These are phyloP conservation scores for Termitomyces titanicus DNA, from an alignment of 768 basidiomycete species.

Conservation along the genomic window DNA sequence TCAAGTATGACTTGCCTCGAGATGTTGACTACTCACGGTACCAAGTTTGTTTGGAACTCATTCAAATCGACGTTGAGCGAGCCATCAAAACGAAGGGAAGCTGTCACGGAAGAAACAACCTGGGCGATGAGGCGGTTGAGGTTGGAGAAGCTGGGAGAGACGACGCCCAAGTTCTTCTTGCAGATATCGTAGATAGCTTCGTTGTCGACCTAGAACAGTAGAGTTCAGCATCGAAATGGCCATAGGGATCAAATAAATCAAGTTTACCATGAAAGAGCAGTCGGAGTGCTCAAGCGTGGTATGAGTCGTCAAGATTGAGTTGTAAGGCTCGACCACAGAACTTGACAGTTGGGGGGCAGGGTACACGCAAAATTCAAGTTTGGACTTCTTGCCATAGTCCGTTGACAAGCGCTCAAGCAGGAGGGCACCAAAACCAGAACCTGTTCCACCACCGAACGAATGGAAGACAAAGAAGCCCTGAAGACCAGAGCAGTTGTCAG, in stretches of 20 bases:
- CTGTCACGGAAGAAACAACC: slow-evolving; percentile 97
- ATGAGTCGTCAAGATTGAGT: slow-evolving; percentile 96
- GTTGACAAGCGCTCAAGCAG: slow-evolving; percentile 95
- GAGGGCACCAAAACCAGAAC: slow-evolving; percentile 98
- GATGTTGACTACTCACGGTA: slow-evolving; percentile 63
- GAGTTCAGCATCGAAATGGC: slow-evolving; percentile 1
- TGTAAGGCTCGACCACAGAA: slow-evolving; percentile 99
- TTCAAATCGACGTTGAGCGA: slow-evolving; percentile 96
- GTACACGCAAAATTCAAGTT: slow-evolving; percentile 98
- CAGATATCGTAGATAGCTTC: slow-evolving; percentile 99
- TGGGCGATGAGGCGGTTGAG: slow-evolving; percentile 96
- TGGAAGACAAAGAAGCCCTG: slow-evolving; percentile 99
- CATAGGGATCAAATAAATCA: neutral
- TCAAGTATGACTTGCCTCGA: neutral
- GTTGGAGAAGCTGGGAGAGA: slow-evolving; percentile 87
- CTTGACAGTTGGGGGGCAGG: slow-evolving; percentile 92
- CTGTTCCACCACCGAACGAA: slow-evolving; percentile 99
- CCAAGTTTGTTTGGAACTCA: slow-evolving; percentile 99
- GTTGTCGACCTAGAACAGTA: slow-evolving; percentile 76
- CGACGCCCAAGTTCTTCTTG: slow-evolving; percentile 88
- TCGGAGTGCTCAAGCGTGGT: slow-evolving; percentile 99
- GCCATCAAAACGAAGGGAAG: slow-evolving; percentile 95
- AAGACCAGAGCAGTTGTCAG: slow-evolving; percentile 96
- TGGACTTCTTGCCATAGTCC: slow-evolving; percentile 99
- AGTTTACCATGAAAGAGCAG: slow-evolving; percentile 95